Conservation (phyloP, 495 filamentous ascomycete genomes). For the Polyplosphaeria fusca region DNA sequence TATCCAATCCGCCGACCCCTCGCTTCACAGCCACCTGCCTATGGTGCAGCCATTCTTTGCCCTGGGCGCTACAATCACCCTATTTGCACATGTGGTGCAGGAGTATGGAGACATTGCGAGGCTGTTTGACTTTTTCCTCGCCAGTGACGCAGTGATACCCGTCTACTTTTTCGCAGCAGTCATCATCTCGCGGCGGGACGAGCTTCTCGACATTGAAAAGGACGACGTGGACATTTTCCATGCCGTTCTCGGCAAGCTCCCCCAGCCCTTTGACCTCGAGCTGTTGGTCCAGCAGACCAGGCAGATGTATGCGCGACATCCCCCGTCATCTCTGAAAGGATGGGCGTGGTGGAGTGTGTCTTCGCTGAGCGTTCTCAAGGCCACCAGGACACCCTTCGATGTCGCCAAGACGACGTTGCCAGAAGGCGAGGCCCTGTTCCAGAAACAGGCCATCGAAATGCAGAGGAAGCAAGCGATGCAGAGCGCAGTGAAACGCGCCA, state of each 20-base stretch:
- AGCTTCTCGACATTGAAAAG: slow-evolving; percentile 73
- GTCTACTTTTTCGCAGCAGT: slow-evolving; percentile 81
- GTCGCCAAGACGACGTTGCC: slow-evolving; percentile 49
- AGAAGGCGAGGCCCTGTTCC: slow-evolving; percentile 63
- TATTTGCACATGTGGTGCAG: slow-evolving; percentile 94
- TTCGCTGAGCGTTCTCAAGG: slow-evolving; percentile 76
- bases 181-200: slow-evolving; percentile 70
- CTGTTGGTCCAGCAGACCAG: slow-evolving; percentile 63
- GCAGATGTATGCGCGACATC: slow-evolving; percentile 59
- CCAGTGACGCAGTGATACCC: slow-evolving; percentile 76
- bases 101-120: slow-evolving; percentile 82
- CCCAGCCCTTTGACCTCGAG: slow-evolving; percentile 79
- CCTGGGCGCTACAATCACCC: slow-evolving; percentile 79
- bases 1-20: slow-evolving; percentile 63
- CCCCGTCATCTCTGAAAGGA: slow-evolving; percentile 66
- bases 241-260: slow-evolving; percentile 81
- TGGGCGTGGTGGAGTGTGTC: slow-evolving; percentile 70
- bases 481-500: background rate
- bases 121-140: slow-evolving; percentile 86
- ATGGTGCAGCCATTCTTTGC: slow-evolving; percentile 87
- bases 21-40: slow-evolving; percentile 68
- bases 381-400: slow-evolving; percentile 53
- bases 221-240: slow-evolving; percentile 96
- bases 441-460: slow-evolving; percentile 65
- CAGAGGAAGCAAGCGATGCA: slow-evolving; percentile 40